Evolutionary conservation across 2,329 filamentous ascomycete species (phyloP), one percentile per base, ranked within the genome.

Genomic region (Fusarium protoensiforme): DNA sequence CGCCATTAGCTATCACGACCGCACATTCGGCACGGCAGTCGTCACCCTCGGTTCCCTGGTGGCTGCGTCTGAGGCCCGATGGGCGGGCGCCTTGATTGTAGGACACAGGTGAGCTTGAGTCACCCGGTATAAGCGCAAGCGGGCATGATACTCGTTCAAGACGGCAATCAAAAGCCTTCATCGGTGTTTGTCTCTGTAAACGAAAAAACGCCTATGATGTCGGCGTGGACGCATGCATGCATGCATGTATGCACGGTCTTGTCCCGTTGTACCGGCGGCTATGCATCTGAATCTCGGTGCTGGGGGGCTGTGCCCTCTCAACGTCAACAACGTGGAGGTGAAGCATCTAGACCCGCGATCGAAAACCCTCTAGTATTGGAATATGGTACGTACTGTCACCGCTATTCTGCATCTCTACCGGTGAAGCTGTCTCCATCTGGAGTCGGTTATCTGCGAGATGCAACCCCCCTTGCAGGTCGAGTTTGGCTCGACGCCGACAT

Each of bases 361-460:
- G 46, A 57, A 38, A 9, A 57, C 33, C 53, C 35, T 36, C 33
- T 39, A 24, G 24, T 24, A 18, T 29, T 27, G 10, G 2, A 27
- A 57, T 11, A 24, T n/a, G 57, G 71, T 73, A 73, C 68, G 71
- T 73, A 73, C 68, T 73, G 68, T 73, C 71, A 73, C 71, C 71
- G 71, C 71, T 71, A 61, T 64, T 73, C 65, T 71, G 68, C 46
- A 2, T 13, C 24, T 31, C 3, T 27, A 4, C 35, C 60, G 16
- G 46, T 29, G 29, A 46, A 35, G 18, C 43, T 39, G 60, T 41
- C 38, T 36, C 29, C 36, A 24, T 56, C 10, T 27, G 11, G 31
- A 24, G 31, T 53, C 35, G 43, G 59, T 53, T 48, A 35, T 38
- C 24, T 27, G 41, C 31, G 41, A 38, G 41, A 48, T 61, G 29